Evolutionary conservation across 208 protist genomes (phyloP), one percentile per base, ranked within the genome.

Genomic region (Leishmania aethiopica): DNA sequence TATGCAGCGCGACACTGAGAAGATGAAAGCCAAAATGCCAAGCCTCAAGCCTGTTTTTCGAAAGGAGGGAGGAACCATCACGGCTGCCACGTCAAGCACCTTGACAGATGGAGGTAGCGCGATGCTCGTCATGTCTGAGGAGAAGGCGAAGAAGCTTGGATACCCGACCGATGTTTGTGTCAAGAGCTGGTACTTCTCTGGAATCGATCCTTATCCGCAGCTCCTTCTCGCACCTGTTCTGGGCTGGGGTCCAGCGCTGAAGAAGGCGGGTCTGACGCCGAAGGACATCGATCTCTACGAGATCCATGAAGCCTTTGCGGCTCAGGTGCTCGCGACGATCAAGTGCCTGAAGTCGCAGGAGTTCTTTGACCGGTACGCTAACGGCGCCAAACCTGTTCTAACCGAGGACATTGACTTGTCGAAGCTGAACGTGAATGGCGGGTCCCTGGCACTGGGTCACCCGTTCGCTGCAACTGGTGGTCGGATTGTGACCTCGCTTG

Each of bases 291-390:
- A 97, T 78, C 79, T 96, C 8, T 96, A 93, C 76, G 95, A 98
- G 80, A 93, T 98, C 42, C 95, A 98, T 75, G 95, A 98, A 83
- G 95, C 95, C 2, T 98, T 98, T 80, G 92, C 94, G 32, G 92
- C 94, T 51, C 95, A 98, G 85, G 94, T 97, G 19, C 88, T 97
- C 66, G 89, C 89, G 0, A 97, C 94, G 32, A 87, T 96, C 75
- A 93, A 93, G 84, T 91, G 84, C 82, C 60, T 96, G 11, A 77
- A 81, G 35, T 94, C 87, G 8, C 87, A 92, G 28, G 93, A 97
- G 76, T 97, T 96, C 76, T 95, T 92, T 72, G 81, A 93, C 81
- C 81, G 81, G 67, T 89, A 92, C 67, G 86, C 92, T 15, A 78
- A 77, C 17, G 78, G 76, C 5, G 72, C 45, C 22, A 81, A 91